These are phyloP conservation scores for Mortierella sp. DNA, from an alignment of 371 early-diverging fungal genomes.

Conservation along the genomic window DNA sequence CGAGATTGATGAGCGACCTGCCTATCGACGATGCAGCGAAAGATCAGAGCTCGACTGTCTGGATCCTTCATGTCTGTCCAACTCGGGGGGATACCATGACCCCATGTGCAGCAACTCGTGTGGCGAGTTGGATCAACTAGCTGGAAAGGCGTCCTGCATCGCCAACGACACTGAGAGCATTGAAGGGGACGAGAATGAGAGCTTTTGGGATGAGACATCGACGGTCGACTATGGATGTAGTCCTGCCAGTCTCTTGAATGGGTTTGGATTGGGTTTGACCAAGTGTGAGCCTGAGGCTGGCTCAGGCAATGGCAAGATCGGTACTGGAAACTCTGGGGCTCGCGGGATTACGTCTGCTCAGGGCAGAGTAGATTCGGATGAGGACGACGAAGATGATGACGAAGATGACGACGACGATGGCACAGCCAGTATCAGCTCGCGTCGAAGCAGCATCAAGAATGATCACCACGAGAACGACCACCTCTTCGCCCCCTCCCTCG, in stretches of 20 bases:
- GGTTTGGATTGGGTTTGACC: constrained; percentile 27
- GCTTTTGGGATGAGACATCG: constrained; percentile 55
- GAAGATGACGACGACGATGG: constrained; percentile 51
- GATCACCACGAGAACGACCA: constrained; percentile 35
- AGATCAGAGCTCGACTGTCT: constrained; percentile 18
- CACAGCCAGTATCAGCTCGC: constrained; percentile 40
- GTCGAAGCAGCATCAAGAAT: constrained; percentile 27
- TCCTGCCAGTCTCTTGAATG: constrained; percentile 42
- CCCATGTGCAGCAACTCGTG: constrained; percentile 12
- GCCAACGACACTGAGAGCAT: constrained; percentile 27
- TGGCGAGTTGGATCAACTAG: neutral
- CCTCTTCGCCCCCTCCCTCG: constrained; percentile 48
- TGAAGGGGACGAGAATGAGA: constrained; percentile 47
- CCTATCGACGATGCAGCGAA: constrained; percentile 18
- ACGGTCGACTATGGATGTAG: constrained; percentile 49
- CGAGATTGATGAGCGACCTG: constrained; percentile 45
- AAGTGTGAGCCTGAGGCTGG: constrained; percentile 15
- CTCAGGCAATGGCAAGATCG: neutral
- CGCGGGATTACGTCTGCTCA: neutral
- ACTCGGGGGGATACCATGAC: constrained; percentile 5
- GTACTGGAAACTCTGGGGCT: neutral
- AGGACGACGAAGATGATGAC: too few species aligned
- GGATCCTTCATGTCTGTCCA: constrained; percentile 10
- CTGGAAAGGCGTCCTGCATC: neutral
- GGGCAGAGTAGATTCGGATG: constrained; percentile 10